A percentile compares a stretch with the other conserved stretches of the same genome.
These are phyloP conservation scores for Sclerotinia trifoliorum DNA, from an alignment of 2,329 filamentous ascomycete genomes.

Conservation along the genomic window DNA sequence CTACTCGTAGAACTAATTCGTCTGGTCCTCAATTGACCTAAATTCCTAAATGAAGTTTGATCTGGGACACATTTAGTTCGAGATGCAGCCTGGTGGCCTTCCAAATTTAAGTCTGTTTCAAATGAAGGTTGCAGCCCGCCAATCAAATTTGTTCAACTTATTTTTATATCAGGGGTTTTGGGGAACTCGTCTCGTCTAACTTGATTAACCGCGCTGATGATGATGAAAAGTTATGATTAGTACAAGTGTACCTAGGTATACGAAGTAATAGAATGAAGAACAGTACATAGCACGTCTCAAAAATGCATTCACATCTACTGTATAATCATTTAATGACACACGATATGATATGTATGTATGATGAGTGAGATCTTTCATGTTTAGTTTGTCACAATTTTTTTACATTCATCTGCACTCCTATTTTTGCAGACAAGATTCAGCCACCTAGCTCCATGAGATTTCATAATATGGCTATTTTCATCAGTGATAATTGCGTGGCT, in stretches of 20 bases:
- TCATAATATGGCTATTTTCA: neutral
- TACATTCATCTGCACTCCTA: neutral
- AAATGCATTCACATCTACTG: neutral
- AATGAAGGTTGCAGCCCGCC: constrained; percentile 5
- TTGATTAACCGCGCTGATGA: constrained; percentile 18
- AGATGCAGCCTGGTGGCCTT: constrained; percentile 6
- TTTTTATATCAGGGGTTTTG: constrained; percentile 8
- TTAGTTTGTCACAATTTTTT: neutral
- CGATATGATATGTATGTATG: neutral
- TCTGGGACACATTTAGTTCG: constrained; percentile 18
- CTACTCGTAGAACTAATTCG: constrained; percentile 3
- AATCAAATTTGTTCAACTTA: constrained; percentile 11
- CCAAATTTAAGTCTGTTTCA: constrained; percentile 22
- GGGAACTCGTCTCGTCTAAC: constrained; percentile 20
- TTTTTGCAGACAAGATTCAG: neutral
- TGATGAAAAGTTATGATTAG: constrained; percentile 3
- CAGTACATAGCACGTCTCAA: neutral
- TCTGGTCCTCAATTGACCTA: constrained; percentile 13
- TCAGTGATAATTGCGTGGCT: constrained; percentile 6
- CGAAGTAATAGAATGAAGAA: neutral
- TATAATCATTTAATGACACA: neutral
- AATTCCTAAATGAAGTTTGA: constrained; percentile 6
- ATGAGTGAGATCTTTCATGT: neutral
- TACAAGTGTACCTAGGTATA: neutral
- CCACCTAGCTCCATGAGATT: constrained; percentile 1